Evolutionary conservation across 352 stramenopile species (phyloP), one percentile per base, ranked within the genome.

Genomic region (Globisporangium solare): DNA sequence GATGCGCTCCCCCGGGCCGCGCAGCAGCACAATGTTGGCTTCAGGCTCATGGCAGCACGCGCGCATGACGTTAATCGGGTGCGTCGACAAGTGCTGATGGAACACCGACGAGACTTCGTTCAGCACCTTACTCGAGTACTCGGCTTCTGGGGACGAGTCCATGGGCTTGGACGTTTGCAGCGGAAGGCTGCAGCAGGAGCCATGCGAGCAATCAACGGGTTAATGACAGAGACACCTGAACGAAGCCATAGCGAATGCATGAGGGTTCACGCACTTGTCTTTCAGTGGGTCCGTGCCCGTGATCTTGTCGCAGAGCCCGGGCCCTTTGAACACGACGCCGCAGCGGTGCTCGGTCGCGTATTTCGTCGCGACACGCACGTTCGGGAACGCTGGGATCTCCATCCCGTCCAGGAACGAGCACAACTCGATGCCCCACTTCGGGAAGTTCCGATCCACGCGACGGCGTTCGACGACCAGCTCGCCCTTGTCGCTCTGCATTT

Each of bases 321-420:
- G 58, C 8, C 86, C 83, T 48, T 92, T 89, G 56, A 95, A 95
- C 22, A 94, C 82, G 63, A 95, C 83, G 18, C 86, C 86, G 35
- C 83, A 94, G 64, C 83, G 82, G 54, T 95, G 86, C 62, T 95
- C 86, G 8, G 86, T 95, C 56, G 86, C 86, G 58, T 95, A 89
- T 64, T 95, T 95, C 27, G 75, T 89, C 43, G 76, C 79, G 12
- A 95, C 73, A 24, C 70, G 66, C 39, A 95, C 67, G 14, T 73
- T 65, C 13, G 83, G 86, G 49, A 88, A 89, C 27, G 66, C 70
- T 0, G 83, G 78, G 8, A 93, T 60, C 5, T 54, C 64, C 18
- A 92, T 60, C 37, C 72, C 74, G 47, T 93, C 54, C 32, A 95
- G 55, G 54, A 88, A 93, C 40, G 74, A 73, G 57, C 86, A 95